Evolutionary conservation across 805 yeast species (phyloP).

Genomic region (Nakazawaea pomicola): DNA sequence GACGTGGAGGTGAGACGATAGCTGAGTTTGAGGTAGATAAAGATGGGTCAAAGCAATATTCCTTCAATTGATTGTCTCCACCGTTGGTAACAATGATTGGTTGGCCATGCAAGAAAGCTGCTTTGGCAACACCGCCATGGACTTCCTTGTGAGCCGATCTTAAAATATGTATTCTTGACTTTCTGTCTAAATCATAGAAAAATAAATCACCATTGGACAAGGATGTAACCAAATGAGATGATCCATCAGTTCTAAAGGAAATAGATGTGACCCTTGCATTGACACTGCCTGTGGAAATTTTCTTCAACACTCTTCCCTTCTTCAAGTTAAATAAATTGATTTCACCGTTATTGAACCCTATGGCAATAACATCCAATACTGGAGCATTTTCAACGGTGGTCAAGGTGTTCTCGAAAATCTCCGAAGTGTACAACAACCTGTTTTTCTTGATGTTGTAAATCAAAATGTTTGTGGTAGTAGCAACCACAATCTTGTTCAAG

Average conservation of each 20-base stretch:
- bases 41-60: slow-evolving; percentile 90
- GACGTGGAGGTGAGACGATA: slow-evolving; percentile 84
- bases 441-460: slow-evolving; percentile 77
- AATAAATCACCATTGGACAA: slow-evolving; percentile 75
- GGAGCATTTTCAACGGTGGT: slow-evolving; percentile 81
- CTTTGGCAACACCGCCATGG: slow-evolving; percentile 73
- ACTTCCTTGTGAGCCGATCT: slow-evolving; percentile 67
- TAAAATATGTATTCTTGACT: slow-evolving; percentile 70
- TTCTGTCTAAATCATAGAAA: slow-evolving; percentile 75
- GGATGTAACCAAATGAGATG: slow-evolving; percentile 77
- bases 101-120: slow-evolving; percentile 81
- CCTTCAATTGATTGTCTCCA: slow-evolving; percentile 85
- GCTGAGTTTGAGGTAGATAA: slow-evolving; percentile 57
- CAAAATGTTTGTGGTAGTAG: slow-evolving; percentile 59
- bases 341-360: slow-evolving; percentile 69
- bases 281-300: slow-evolving; percentile 37
- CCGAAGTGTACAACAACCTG: slow-evolving; percentile 49
- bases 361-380: slow-evolving; percentile 74
- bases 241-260: slow-evolving; percentile 89
- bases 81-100: slow-evolving; percentile 87
- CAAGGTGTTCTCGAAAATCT: slow-evolving; percentile 50
- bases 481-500: slow-evolving; percentile 79
- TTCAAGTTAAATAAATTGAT: slow-evolving; percentile 63
- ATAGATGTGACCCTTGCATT: slow-evolving; percentile 46
- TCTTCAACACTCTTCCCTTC: slow-evolving; percentile 54